Base-by-base conservation (phyloP, 768 basidiomycete species). In the Leccinum boreale region DNA sequence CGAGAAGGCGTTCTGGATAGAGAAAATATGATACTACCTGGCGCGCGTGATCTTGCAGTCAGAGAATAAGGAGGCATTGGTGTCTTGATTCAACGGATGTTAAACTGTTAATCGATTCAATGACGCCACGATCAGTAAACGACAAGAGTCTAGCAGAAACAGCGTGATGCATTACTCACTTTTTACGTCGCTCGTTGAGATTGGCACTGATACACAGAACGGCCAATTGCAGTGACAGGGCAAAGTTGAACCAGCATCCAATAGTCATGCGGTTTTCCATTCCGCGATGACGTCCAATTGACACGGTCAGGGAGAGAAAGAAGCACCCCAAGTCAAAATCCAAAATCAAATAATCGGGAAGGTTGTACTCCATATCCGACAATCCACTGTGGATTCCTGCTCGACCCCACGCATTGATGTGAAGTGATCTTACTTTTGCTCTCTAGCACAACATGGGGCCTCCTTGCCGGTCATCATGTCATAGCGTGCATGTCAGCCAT, bases 261-360 rank as follows among this genome's bases (percentile, higher is more conserved):
- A 21, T 42, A 46, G 17, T 19, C 63, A 19, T 58, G 56, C 53
- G 33, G 50, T 53, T 47, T 61, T 66, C 63, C 58, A 66, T 67
- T 44, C 45, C 50, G 39, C 10, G 51, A 55, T 60, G 49, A 29
- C 28, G 42, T 44, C 42, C 42, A 19, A 31, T 50, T 50, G 46
- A 53, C 53, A 54, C 39, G 33, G 35, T 67, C 63, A 56, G 67
- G 63, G 63, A 67, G 35, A 47, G 19, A 31, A 65, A 60, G 66
- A 68, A 68, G 66, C 24, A 31, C 48, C 21, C 6, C 14, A 19
- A 24, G 28, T 53, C 35, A 39, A 23, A 3, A 14, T 9, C 57
- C 15, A 53, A 50, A 49, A 53, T 24, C 17, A 44, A 44, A 44
- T 44, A 19, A 44, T 44, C 36, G n/a, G 42, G n/a, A 44, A 19